A percentile compares a stretch with the other conserved stretches of the same genome.
phyloP scores from a whole-genome alignment of 345 rosid genomes.

The Lepidium sativum region DNA sequence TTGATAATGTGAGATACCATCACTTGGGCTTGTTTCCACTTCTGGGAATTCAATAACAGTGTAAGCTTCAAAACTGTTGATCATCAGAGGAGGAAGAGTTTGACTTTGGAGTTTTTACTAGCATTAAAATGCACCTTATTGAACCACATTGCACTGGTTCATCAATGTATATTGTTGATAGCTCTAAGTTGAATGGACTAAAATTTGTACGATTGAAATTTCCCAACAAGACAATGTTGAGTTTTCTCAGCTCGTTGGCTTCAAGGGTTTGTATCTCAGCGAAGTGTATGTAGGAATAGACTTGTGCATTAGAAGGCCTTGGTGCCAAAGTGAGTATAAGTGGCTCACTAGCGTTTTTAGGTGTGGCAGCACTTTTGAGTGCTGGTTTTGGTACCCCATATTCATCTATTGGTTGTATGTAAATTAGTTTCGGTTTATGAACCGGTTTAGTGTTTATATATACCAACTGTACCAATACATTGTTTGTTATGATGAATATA shows the following conservation, averaged over 20 bases:
- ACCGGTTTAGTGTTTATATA: too few relatives aligned
- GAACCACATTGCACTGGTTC: constrained; percentile 9
- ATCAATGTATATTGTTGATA: neutral
- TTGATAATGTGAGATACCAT: constrained; percentile 8
- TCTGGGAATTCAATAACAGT: constrained; percentile 7
- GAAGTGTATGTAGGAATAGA: constrained; percentile 34
- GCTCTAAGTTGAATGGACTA: neutral
- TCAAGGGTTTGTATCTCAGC: constrained; percentile 9
- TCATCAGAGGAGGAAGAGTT: constrained; percentile 24
- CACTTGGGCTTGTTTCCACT: constrained; percentile 5
- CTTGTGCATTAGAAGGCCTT: neutral
- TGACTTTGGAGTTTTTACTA: constrained; percentile 4
- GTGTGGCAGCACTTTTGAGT: constrained; percentile 20
- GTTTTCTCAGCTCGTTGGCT: constrained; percentile 13
- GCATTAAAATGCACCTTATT: neutral
- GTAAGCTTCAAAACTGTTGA: constrained; percentile 19
- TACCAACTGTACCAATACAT: too few relatives aligned
- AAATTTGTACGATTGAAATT: neutral
- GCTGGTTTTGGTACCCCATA: constrained; percentile 2
- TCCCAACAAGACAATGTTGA: neutral
- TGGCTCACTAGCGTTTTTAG: constrained; percentile 13
- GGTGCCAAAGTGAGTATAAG: neutral
- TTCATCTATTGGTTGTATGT: constrained; percentile 4
- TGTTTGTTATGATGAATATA: too few relatives aligned
- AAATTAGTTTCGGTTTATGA: too few relatives aligned